These are phyloP conservation scores for Suhomyces pyralidae DNA, from an alignment of 805 yeast genomes.

Conservation along the genomic window DNA sequence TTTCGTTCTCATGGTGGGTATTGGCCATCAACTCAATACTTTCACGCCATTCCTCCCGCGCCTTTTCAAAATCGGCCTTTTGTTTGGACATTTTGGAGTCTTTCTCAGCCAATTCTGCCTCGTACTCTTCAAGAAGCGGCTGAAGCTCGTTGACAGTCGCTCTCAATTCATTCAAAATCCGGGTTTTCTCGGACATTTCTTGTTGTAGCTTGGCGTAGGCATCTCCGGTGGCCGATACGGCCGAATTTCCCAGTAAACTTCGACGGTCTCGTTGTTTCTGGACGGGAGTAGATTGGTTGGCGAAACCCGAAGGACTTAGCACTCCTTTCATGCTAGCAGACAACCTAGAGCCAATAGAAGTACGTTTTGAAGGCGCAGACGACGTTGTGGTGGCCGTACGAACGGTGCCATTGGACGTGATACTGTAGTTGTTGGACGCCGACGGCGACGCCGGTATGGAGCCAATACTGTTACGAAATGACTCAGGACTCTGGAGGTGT, in stretches of 20 bases:
- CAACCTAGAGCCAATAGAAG: slow-evolving; percentile 4
- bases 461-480: neutral
- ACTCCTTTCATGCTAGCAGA: slow-evolving; percentile 4
- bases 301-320: slow-evolving; percentile 3
- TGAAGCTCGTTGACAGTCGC: slow-evolving; percentile 48
- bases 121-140: slow-evolving; percentile 46
- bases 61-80: slow-evolving; percentile 47
- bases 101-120: slow-evolving; percentile 37
- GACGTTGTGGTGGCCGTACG: neutral
- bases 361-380: neutral
- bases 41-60: slow-evolving; percentile 57
- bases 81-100: slow-evolving; percentile 49
- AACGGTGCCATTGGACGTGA: neutral
- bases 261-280: slow-evolving; percentile 4
- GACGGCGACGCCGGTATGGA: neutral
- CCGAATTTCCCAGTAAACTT: neutral
- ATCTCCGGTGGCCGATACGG: neutral
- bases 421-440: neutral
- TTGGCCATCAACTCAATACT: slow-evolving; percentile 54
- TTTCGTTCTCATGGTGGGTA: slow-evolving; percentile 55
- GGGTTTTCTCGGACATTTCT: slow-evolving; percentile 41
- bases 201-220: slow-evolving; percentile 19
- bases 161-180: slow-evolving; percentile 48
- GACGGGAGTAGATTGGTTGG: slow-evolving; percentile 1
- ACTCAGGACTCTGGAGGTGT: slow-evolving; percentile 11